These are phyloP conservation scores for Patellifolia procumbens DNA, from an alignment of 179 eudicot species.

Conservation along the genomic window DNA sequence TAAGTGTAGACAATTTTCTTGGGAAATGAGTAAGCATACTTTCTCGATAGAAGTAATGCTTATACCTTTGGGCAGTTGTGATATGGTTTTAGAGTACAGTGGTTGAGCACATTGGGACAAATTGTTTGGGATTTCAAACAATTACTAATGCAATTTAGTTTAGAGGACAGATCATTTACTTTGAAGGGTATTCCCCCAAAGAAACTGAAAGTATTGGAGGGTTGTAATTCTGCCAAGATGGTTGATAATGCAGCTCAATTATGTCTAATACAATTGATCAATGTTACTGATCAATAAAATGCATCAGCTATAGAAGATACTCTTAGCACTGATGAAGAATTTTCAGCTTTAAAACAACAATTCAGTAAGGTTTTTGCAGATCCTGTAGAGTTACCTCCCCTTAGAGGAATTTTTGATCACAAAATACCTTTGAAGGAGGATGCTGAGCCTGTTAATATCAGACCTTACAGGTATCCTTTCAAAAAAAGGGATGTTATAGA, in stretches of 20 bases:
- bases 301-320: too few relatives aligned
- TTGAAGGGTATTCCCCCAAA: neutral
- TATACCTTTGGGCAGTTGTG: too few relatives aligned
- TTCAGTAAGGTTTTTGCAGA: neutral
- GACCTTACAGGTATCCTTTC: conserved; percentile 8
- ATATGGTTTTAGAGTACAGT: too few relatives aligned
- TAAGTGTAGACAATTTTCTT: too few relatives aligned
- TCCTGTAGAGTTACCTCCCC: neutral
- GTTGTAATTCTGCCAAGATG: neutral
- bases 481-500: neutral
- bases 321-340: neutral
- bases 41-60: too few relatives aligned
- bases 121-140: too few relatives aligned
- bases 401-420: neutral
- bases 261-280: neutral
- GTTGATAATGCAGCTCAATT: neutral
- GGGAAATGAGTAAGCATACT: too few relatives aligned
- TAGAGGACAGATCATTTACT: too few relatives aligned
- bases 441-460: neutral
- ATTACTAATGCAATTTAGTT: too few relatives aligned
- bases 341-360: too few relatives aligned
- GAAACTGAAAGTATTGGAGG: neutral
- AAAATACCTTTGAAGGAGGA: neutral
- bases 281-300: too few relatives aligned
- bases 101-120: too few relatives aligned